Evolutionary conservation across 2,329 filamentous ascomycete species (phyloP).

Genomic region (Colletotrichum paranaense): DNA sequence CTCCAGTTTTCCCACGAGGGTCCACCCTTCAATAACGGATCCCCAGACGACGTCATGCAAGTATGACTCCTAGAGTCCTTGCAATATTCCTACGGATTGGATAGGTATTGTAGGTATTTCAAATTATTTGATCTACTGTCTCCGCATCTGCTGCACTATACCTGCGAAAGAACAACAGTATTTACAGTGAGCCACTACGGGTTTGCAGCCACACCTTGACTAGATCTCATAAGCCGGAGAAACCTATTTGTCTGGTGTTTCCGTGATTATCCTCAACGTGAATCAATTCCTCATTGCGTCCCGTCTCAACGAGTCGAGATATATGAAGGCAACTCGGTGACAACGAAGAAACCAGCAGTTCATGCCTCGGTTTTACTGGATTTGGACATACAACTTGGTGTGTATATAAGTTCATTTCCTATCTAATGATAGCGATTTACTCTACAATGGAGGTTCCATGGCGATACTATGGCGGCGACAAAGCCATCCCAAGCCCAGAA

Average conservation of each 20-base stretch:
- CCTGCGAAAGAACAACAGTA: no score
- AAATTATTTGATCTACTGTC: not conserved
- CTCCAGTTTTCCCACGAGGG: conserved; percentile 9
- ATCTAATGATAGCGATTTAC: not conserved
- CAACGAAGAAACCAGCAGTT: not conserved
- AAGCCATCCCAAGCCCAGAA: conserved; percentile 5
- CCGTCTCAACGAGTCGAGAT: no score
- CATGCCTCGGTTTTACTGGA: no score
- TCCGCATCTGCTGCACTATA: not conserved
- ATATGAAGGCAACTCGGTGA: no score
- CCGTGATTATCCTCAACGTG: no score
- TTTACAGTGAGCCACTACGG: no score
- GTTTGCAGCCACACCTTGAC: no score
- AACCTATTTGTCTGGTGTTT: no score
- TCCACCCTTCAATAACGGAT: conserved; percentile 21
- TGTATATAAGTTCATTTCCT: not conserved
- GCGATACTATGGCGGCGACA: not conserved
- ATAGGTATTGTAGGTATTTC: not conserved
- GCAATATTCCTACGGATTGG: not conserved
- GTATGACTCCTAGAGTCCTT: conserved; percentile 15
- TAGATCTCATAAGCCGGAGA: no score
- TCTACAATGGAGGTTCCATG: not conserved
- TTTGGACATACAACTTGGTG: no score
- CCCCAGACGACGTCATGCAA: conserved; percentile 35
- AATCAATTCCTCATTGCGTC: no score